These are phyloP conservation scores for Nepenthes gracilis DNA, from an alignment of 148 eudicot genomes.

Conservation along the genomic window DNA sequence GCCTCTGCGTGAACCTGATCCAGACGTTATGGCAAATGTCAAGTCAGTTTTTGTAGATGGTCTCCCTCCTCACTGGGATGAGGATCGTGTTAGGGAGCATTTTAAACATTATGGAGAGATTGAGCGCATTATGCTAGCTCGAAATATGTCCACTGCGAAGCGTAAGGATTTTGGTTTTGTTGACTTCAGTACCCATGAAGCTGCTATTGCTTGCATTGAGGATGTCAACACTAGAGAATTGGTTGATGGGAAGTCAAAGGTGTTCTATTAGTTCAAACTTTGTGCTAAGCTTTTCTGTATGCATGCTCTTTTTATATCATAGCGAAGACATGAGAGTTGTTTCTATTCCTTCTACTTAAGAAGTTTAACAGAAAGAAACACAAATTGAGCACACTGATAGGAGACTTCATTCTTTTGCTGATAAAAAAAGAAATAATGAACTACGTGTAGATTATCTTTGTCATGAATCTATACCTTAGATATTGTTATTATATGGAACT, in stretches of 20 bases:
- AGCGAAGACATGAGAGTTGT: neutral
- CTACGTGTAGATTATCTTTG: too few relatives aligned
- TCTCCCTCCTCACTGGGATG: conserved; percentile 74
- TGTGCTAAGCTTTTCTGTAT: neutral
- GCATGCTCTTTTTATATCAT: neutral
- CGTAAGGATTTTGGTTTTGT: conserved; percentile 92
- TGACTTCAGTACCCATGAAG: conserved; percentile 66
- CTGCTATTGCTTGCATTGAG: conserved; percentile 76
- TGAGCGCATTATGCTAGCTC: conserved; percentile 56
- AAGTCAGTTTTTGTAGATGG: conserved; percentile 88
- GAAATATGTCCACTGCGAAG: conserved; percentile 78
- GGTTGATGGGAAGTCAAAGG: conserved; percentile 64
- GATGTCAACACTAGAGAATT: conserved; percentile 49
- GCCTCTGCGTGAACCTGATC: conserved; percentile 82
- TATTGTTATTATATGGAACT: too few relatives aligned
- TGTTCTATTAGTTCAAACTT: conserved; percentile 8
- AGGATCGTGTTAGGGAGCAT: conserved; percentile 59
- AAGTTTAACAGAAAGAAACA: too few relatives aligned
- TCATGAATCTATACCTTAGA: too few relatives aligned
- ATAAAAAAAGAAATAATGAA: too few relatives aligned
- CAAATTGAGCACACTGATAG: too few relatives aligned
- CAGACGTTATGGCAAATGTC: conserved; percentile 83
- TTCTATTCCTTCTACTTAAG: neutral
- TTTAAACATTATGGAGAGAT: conserved; percentile 66
- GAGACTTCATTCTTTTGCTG: too few relatives aligned